Conservation (phyloP, 805 yeast species). For the Candida xyloterini region DNA sequence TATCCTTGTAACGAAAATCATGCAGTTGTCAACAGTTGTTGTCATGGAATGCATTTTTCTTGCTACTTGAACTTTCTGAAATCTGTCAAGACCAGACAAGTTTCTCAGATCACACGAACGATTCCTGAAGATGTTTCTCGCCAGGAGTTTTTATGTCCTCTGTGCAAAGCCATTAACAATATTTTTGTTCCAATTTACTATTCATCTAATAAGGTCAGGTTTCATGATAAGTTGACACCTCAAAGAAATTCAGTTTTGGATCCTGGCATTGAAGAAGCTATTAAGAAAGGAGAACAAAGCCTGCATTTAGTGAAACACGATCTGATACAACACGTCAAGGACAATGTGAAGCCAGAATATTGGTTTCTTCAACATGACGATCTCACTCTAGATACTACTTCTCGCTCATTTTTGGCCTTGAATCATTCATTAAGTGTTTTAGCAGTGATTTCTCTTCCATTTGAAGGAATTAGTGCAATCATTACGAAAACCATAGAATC, state of each 20-base stretch:
- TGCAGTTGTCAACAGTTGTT: slow-evolving; percentile 71
- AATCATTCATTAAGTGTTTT: slow-evolving; percentile 24
- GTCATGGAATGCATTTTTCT: slow-evolving; percentile 87
- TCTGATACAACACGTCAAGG: slow-evolving; percentile 21
- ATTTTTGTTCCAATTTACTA: slow-evolving; percentile 76
- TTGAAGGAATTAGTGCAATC: slow-evolving; percentile 30
- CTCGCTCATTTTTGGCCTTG: slow-evolving; percentile 25
- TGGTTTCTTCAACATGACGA: slow-evolving; percentile 29
- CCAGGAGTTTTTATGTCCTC: slow-evolving; percentile 81
- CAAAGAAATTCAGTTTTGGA: slow-evolving; percentile 11
- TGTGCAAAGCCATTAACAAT: slow-evolving; percentile 85
- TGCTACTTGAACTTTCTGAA: slow-evolving; percentile 68
- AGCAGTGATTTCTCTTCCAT: slow-evolving; percentile 28
- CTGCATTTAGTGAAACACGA: slow-evolving; percentile 22
- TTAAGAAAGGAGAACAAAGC: slow-evolving; percentile 4
- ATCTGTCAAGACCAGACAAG: slow-evolving; percentile 49
- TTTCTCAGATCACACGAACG: slow-evolving; percentile 75
- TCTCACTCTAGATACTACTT: slow-evolving; percentile 14
- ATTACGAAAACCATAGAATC: slow-evolving; percentile 60
- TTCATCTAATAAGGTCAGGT: slow-evolving; percentile 39
- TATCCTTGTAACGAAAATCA: slow-evolving; percentile 38
- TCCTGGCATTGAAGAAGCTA: slow-evolving; percentile 10
- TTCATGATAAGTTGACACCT: slow-evolving; percentile 18
- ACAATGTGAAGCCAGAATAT: slow-evolving; percentile 24
- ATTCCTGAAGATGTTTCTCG: slow-evolving; percentile 70